Percentiles rank a stretch among this genome's conserved stretches.
Conservation (phyloP, 2,329 filamentous ascomycete species). For the Coniosporium tulheliwenetii region DNA sequence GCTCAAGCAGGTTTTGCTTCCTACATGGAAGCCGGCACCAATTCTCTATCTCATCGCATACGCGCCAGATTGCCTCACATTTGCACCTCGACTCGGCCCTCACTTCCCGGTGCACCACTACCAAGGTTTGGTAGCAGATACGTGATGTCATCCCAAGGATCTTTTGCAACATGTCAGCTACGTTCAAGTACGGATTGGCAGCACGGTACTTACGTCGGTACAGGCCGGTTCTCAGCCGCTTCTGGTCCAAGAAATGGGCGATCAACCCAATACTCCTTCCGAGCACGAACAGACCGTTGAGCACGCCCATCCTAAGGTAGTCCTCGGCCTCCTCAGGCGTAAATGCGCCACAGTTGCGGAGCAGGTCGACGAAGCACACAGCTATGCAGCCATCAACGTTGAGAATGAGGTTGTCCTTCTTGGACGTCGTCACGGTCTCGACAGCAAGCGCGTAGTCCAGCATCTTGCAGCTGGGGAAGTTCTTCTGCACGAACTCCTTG, state of each 20-base stretch:
- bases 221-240: conserved; percentile 92
- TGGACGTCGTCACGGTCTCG: conserved; percentile 94
- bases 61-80: no score
- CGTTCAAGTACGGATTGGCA: not conserved
- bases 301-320: conserved; percentile 96
- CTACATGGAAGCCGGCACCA: no score
- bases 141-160: conserved; percentile 98
- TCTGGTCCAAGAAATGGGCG: conserved; percentile 99
- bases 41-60: no score
- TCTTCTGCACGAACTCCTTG: conserved; percentile 95
- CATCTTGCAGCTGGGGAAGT: conserved; percentile 95
- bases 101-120: conserved; percentile 54
- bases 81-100: conserved; percentile 74
- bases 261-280: conserved; percentile 96
- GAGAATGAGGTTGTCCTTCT: conserved; percentile 99
- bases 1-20: no score
- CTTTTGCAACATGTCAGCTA: conserved; percentile 1
- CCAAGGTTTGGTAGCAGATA: conserved; percentile 75
- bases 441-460: conserved; percentile 97
- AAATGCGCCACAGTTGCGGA: conserved; percentile 97
- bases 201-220: conserved; percentile 50
- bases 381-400: conserved; percentile 98
- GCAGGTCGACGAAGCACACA: conserved; percentile 94
- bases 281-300: conserved; percentile 98
- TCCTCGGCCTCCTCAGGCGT: conserved; percentile 92